Conservation (phyloP, 176 grass and related monocot genomes). For the Avena eriantha region DNA sequence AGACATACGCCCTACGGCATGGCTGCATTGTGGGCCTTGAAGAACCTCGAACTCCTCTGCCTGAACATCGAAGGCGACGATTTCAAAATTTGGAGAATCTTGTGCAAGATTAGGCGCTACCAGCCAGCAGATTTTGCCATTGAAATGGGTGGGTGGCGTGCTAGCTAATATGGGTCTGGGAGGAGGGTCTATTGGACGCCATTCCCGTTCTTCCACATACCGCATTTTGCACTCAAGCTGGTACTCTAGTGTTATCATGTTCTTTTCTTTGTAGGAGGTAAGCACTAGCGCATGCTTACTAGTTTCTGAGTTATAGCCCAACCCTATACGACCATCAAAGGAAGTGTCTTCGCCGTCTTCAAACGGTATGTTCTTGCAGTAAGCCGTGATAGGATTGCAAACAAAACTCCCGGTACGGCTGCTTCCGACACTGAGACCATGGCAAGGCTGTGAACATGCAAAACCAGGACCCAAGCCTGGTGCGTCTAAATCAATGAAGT, state of each 20-base stretch:
- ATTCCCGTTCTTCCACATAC: background rate
- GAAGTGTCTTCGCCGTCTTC: background rate
- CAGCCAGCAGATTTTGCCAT: background rate
- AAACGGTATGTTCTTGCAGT: background rate
- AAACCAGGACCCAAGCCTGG: background rate
- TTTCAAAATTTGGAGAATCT: background rate
- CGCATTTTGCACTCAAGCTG: background rate
- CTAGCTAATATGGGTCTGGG: background rate
- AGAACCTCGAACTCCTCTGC: background rate
- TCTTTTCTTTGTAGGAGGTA: background rate
- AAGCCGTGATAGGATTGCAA: constrained; percentile 32
- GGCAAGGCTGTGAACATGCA: constrained; percentile 7
- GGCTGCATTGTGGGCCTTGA: background rate
- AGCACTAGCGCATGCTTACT: constrained; percentile 9
- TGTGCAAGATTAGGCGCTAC: background rate
- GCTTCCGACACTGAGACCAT: constrained; percentile 31
- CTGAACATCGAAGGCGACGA: background rate
- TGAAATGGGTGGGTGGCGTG: background rate
- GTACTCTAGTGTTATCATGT: background rate
- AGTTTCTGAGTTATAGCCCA: constrained; percentile 35
- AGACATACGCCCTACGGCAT: background rate
- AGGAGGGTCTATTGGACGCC: background rate
- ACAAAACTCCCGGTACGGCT: background rate
- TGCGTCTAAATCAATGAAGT: background rate
- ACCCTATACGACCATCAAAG: constrained; percentile 23